A percentile compares a stretch with the other conserved stretches of the same genome.
Evolutionary conservation across 2,329 filamentous ascomycete genomes (phyloP).

Genomic region (Aspergillus awamori): DNA sequence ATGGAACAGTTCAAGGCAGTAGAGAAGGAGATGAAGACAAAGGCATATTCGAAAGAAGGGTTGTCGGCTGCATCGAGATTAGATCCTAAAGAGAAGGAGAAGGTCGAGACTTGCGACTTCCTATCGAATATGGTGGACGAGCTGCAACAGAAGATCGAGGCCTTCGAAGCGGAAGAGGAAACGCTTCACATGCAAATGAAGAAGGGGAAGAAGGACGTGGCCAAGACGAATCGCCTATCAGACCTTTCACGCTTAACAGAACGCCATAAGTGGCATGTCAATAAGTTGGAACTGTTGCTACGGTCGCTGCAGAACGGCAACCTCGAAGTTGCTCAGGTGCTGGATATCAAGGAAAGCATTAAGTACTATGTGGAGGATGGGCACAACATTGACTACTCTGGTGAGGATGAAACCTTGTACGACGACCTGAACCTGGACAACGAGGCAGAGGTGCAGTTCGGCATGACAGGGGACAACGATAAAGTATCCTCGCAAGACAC

Average conservation of each 20-base stretch:
- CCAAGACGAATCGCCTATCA: constrained; percentile 83
- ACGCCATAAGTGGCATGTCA: constrained; percentile 94
- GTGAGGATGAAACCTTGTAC: constrained; percentile 90
- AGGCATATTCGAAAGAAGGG: constrained; percentile 98
- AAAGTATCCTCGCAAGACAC: constrained; percentile 92
- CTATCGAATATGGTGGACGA: constrained; percentile 85
- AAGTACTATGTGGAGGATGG: constrained; percentile 93
- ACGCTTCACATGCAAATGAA: constrained; percentile 85
- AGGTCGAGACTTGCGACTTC: constrained; percentile 85
- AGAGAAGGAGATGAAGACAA: constrained; percentile 99
- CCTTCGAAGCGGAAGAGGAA: constrained; percentile 87
- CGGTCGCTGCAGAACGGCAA: constrained; percentile 90
- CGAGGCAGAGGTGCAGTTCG: constrained; percentile 79
- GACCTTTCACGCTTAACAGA: constrained; percentile 84
- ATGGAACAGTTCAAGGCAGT: constrained; percentile 99
- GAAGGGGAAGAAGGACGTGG: constrained; percentile 85
- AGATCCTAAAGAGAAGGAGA: constrained; percentile 97
- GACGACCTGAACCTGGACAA: constrained; percentile 91
- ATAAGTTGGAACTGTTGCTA: constrained; percentile 86
- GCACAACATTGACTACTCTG: constrained; percentile 81
- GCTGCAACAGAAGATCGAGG: constrained; percentile 90
- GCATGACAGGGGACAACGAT: constrained; percentile 78
- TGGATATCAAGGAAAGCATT: constrained; percentile 87
- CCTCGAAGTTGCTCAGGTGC: constrained; percentile 83
- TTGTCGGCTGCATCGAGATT: constrained; percentile 87